Evolutionary conservation across 805 yeast species (phyloP).

Genomic region (Phaffomyces opuntiae): DNA sequence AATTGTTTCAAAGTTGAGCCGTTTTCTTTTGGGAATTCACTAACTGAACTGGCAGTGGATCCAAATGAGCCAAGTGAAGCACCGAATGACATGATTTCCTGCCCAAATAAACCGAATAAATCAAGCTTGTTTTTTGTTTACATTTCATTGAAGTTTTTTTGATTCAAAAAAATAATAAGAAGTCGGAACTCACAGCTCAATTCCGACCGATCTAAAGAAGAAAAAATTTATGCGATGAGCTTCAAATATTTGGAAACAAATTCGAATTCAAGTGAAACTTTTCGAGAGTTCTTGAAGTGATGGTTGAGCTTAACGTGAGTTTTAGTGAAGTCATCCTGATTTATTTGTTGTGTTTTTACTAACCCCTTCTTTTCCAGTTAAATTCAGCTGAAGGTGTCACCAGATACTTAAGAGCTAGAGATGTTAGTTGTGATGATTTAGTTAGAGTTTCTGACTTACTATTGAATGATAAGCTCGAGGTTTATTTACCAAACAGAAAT

Average conservation of each 20-base stretch:
- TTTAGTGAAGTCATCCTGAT: no score
- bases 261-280: no score
- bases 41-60: background rate
- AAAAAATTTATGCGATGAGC: slow-evolving; percentile 6
- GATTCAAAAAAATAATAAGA: no score
- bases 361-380: slow-evolving; percentile 4
- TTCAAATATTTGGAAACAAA: no score
- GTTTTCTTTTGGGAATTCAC: background rate
- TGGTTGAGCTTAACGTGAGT: background rate
- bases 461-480: slow-evolving; percentile 26
- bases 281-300: background rate
- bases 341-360: background rate
- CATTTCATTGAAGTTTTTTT: slow-evolving; percentile 2
- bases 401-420: slow-evolving; percentile 49
- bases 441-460: slow-evolving; percentile 27
- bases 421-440: slow-evolving; percentile 36
- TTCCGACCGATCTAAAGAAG: background rate
- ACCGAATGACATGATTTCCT: background rate
- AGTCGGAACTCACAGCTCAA: background rate
- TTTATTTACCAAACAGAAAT: slow-evolving; percentile 49
- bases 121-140: background rate
- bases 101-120: background rate
- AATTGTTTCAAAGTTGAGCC: background rate
- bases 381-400: slow-evolving; percentile 45
- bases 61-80: background rate